Evolutionary conservation across 352 stramenopile genomes (phyloP).

Genomic region (Phytopythium litorale): DNA sequence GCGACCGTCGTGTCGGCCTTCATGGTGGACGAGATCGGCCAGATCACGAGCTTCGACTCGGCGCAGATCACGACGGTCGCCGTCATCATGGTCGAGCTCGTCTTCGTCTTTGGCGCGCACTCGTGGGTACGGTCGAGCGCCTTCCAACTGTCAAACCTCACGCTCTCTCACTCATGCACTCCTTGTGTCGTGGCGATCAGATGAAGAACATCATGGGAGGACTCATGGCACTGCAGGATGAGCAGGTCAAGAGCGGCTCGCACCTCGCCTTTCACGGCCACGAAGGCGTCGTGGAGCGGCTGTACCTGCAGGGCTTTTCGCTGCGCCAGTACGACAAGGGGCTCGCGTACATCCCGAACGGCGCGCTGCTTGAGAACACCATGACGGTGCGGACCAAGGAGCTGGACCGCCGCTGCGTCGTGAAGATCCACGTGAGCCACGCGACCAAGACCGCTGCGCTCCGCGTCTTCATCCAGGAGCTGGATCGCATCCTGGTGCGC

Average conservation of each 20-base stretch:
- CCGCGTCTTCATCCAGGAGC: conserved; percentile 71
- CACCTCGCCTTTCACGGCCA: conserved; percentile 73
- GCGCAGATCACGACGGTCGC: conserved; percentile 74
- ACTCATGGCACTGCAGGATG: conserved; percentile 73
- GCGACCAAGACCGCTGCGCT: conserved; percentile 37
- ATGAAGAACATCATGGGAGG: conserved; percentile 85
- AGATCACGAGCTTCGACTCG: conserved; percentile 79
- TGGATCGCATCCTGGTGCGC: conserved; percentile 52
- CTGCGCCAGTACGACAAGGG: conserved; percentile 80
- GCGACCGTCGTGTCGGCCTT: conserved; percentile 78
- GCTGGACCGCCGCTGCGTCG: conserved; percentile 45
- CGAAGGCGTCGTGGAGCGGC: conserved; percentile 75
- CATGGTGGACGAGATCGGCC: conserved; percentile 78
- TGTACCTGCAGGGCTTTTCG: conserved; percentile 81
- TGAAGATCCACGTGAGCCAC: conserved; percentile 60
- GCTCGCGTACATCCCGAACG: conserved; percentile 78
- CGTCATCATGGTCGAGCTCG: conserved; percentile 75
- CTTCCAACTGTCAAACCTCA: not conserved
- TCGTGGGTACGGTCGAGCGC: conserved; percentile 49
- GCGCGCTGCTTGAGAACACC: conserved; percentile 69
- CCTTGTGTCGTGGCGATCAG: conserved; percentile 21
- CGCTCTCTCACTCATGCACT: not conserved
- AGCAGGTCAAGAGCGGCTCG: conserved; percentile 76
- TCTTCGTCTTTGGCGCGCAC: conserved; percentile 75
- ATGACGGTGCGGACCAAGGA: conserved; percentile 69